phyloP scores from a whole-genome alignment of 1,284 basidiomycete genomes.

The Leccinum fallax region DNA sequence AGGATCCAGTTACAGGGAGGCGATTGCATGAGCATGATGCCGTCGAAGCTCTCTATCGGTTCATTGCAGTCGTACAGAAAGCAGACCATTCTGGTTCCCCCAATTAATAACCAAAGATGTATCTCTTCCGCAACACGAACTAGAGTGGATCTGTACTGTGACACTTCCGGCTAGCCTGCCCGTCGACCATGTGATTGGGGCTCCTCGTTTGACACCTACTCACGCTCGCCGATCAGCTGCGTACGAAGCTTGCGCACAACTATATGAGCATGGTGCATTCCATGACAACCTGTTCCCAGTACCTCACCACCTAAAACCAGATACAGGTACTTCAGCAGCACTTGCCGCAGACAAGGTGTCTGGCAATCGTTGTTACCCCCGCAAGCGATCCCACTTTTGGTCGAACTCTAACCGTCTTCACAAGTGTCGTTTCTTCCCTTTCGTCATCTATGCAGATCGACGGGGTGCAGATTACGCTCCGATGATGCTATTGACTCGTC shows the following conservation, averaged over 20 bases:
- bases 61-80: slow-evolving; percentile 37
- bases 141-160: slow-evolving; percentile 50
- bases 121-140: slow-evolving; percentile 8
- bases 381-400: slow-evolving; percentile 68
- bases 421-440: slow-evolving; percentile 52
- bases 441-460: slow-evolving; percentile 47
- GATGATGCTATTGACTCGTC: slow-evolving; percentile 63
- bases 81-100: slow-evolving; percentile 20
- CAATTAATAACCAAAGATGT: slow-evolving; percentile 44
- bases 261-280: slow-evolving; percentile 53
- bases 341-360: slow-evolving; percentile 33
- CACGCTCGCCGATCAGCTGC: slow-evolving; percentile 62
- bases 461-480: slow-evolving; percentile 48
- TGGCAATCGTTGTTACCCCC: slow-evolving; percentile 55
- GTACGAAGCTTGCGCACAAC: slow-evolving; percentile 52
- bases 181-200: slow-evolving; percentile 46
- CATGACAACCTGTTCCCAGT: slow-evolving; percentile 53
- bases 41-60: slow-evolving; percentile 54
- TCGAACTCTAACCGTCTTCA: slow-evolving; percentile 39
- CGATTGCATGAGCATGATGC: slow-evolving; percentile 58
- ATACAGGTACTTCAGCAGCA: slow-evolving; percentile 12
- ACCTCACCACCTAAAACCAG: slow-evolving; percentile 10
- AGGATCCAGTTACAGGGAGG: slow-evolving; percentile 59
- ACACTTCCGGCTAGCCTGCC: slow-evolving; percentile 47
- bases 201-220: slow-evolving; percentile 45